Base-by-base conservation (phyloP, 2,329 filamentous ascomycete genomes). In the Hypoxylon sp. region DNA sequence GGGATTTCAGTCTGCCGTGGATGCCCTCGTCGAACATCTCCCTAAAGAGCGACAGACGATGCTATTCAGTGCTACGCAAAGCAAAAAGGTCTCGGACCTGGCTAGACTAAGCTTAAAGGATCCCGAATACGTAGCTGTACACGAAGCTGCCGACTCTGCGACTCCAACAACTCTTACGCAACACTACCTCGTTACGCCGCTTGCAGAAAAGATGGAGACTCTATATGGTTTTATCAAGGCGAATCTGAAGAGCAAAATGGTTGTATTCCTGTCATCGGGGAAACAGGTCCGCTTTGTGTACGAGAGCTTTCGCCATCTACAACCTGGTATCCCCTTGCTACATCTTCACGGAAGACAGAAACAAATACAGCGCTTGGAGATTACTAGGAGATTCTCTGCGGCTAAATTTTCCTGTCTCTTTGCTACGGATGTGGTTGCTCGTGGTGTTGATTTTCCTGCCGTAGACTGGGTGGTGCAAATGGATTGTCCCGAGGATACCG, bases 381-480 rank as follows among this genome's bases (percentile, higher is more conserved):
- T 97, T 39, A 97, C 94, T 0, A 86, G 87, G 4, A 89, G 91
- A 53, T 99, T 97, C 76, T 89, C 91, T 0, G 83, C 89, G 0
- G 87, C 94, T 1, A 93, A 95, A 73, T 85, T 92, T 59, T 90
- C 92, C 0, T 97, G 95, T 74, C 84, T 99, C 0, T 97, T 99
- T 75, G 93, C 95, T 1, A 99, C 95, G 0, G 95, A 99, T 74
- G 93, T 99, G 5, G 93, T 96, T 3, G 95, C 95, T 0, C 87
- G 95, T 77, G 95, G 95, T 67, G 86, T 99, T 11, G 95, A 99
- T 77, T 98, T 99, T 74, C 95, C 95, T 0, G 90, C 93, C 2
- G 95, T 99, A 0, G 95, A 99, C 76, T 99, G 95, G 91, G 95
- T 99, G 4, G 93, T 99, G n/a, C 95, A 99, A 75, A 85, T 92